Percentiles rank a stretch among this genome's conserved stretches.
phyloP scores from a whole-genome alignment of 495 filamentous ascomycete species.

The Aspergillus bridgeri region DNA sequence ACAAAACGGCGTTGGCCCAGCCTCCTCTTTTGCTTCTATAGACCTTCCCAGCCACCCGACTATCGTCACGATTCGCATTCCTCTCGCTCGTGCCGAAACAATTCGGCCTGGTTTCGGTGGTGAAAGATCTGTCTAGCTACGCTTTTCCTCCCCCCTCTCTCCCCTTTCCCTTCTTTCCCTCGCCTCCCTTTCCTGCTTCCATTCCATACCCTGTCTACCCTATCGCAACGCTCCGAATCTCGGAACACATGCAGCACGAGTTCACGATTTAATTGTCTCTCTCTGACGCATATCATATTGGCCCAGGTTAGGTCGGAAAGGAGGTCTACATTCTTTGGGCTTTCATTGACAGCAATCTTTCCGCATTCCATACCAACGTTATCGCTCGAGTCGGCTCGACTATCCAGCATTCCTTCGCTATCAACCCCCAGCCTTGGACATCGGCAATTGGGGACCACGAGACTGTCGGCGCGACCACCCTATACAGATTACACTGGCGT shows the following conservation, averaged over 20 bases:
- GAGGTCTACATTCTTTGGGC: slow-evolving; percentile 16
- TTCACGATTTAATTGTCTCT: slow-evolving; percentile 5
- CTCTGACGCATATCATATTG: slow-evolving; percentile 11
- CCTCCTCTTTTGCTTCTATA: slow-evolving; percentile 38
- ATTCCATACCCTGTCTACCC: slow-evolving; percentile 18
- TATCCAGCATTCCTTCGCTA: slow-evolving; percentile 9
- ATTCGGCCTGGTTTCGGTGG: slow-evolving; percentile 27
- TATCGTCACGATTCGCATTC: slow-evolving; percentile 14
- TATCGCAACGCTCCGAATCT: background rate
- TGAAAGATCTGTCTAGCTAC: slow-evolving; percentile 29
- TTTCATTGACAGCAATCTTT: slow-evolving; percentile 1
- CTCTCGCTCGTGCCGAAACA: slow-evolving; percentile 19
- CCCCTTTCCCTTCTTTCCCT: slow-evolving; percentile 28
- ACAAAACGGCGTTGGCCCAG: slow-evolving; percentile 48
- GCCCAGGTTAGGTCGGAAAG: slow-evolving; percentile 12
- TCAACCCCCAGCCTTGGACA: background rate
- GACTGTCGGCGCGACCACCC: background rate
- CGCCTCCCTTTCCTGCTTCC: slow-evolving; percentile 23
- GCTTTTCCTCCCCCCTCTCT: slow-evolving; percentile 24
- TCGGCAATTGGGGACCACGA: background rate
- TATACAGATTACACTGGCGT: slow-evolving; percentile 1
- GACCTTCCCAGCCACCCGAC: slow-evolving; percentile 26
- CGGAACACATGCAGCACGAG: slow-evolving; percentile 6
- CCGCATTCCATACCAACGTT: slow-evolving; percentile 30
- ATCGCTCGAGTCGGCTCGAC: background rate